A percentile compares a stretch with the other conserved stretches of the same genome.
Evolutionary conservation across 805 yeast genomes (phyloP).

Genomic region (Cyberlindnera sargentensis): DNA sequence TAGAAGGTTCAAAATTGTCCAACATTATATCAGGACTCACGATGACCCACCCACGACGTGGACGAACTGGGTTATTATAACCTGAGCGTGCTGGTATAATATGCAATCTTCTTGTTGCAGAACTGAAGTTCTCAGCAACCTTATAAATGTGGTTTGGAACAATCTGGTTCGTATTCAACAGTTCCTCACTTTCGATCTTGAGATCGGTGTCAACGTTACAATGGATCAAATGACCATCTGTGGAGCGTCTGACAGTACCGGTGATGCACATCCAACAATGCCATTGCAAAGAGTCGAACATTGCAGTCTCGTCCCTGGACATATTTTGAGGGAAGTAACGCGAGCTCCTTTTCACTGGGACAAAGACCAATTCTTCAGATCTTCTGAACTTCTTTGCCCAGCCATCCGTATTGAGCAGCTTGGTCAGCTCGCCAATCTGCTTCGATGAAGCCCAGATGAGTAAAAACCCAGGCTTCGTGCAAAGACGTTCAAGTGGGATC

Average conservation of each 20-base stretch:
- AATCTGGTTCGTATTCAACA: conserved; percentile 32
- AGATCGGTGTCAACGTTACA: conserved; percentile 91
- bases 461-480: conserved; percentile 80
- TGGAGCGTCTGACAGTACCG: conserved; percentile 84
- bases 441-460: conserved; percentile 84
- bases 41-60: conserved; percentile 88
- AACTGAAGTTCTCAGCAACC: conserved; percentile 84
- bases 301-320: conserved; percentile 33
- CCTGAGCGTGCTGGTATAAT: conserved; percentile 74
- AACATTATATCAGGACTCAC: conserved; percentile 77
- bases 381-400: conserved; percentile 73
- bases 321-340: conserved; percentile 58
- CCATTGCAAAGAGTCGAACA: conserved; percentile 78
- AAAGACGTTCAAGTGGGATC: conserved; percentile 64
- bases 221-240: conserved; percentile 78
- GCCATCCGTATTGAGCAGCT: conserved; percentile 42
- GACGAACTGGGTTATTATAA: conserved; percentile 49
- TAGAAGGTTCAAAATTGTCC: conserved; percentile 53
- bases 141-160: conserved; percentile 73
- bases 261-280: conserved; percentile 98
- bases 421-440: conserved; percentile 57
- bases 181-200: conserved; percentile 48
- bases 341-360: conserved; percentile 60
- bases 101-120: conserved; percentile 75
- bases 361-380: conserved; percentile 82